These are phyloP conservation scores for Pisolithus sp. DNA, from an alignment of 768 basidiomycete genomes.

Conservation along the genomic window DNA sequence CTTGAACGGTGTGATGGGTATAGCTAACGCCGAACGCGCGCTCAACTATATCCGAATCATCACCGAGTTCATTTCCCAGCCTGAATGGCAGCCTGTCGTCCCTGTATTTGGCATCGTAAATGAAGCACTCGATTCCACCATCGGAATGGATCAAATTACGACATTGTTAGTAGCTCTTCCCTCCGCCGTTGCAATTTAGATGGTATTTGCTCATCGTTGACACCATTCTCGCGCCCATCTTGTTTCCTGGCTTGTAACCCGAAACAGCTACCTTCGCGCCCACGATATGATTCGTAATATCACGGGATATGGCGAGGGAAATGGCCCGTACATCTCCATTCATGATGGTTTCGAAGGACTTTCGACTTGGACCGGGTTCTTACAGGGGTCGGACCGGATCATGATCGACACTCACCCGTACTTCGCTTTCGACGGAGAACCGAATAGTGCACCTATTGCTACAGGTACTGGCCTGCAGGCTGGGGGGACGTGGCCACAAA, in stretches of 20 bases:
- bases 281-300: conserved; percentile 63
- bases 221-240: background rate
- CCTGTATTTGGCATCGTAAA: conserved; percentile 60
- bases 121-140: conserved; percentile 46
- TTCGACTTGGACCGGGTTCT: conserved; percentile 40
- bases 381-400: conserved; percentile 53
- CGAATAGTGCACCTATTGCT: conserved; percentile 29
- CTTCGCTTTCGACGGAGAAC: conserved; percentile 47
- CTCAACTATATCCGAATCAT: conserved; percentile 70
- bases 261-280: conserved; percentile 46
- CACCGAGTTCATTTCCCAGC: conserved; percentile 76
- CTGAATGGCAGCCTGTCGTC: conserved; percentile 59
- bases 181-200: background rate
- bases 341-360: conserved; percentile 58
- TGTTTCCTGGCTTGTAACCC: background rate
- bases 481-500: conserved; percentile 41
- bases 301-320: conserved; percentile 67
- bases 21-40: conserved; percentile 78
- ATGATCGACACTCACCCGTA: conserved; percentile 68
- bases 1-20: conserved; percentile 68
- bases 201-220: background rate
- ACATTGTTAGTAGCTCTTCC: conserved; percentile 47
- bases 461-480: conserved; percentile 25
- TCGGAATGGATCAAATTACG: conserved; percentile 48
- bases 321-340: conserved; percentile 48